A percentile compares a stretch with the other conserved stretches of the same genome.
These are phyloP conservation scores for Mycena albidolilacea DNA, from an alignment of 768 basidiomycete genomes.

Conservation along the genomic window DNA sequence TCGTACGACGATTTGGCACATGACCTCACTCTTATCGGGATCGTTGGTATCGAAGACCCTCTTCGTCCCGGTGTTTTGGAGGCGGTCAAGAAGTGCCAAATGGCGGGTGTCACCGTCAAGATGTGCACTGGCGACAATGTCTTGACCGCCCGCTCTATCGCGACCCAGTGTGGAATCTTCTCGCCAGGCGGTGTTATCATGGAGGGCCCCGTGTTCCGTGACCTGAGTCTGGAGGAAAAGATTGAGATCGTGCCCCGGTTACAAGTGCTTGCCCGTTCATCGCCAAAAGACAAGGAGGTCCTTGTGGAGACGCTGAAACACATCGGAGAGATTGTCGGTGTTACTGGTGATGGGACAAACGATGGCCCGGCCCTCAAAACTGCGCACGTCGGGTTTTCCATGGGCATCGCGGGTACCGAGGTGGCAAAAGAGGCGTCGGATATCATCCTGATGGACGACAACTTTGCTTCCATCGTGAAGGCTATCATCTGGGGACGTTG, in stretches of 20 bases:
- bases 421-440: slow-evolving; percentile 99
- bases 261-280: slow-evolving; percentile 97
- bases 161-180: slow-evolving; percentile 96
- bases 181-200: slow-evolving; percentile 95
- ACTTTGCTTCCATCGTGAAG: slow-evolving; percentile 95
- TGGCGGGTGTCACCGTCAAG: slow-evolving; percentile 93
- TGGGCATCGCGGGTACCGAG: slow-evolving; percentile 97
- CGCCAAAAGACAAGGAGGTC: slow-evolving; percentile 96
- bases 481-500: slow-evolving; percentile 99
- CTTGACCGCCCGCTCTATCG: slow-evolving; percentile 96
- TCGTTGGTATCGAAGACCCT: slow-evolving; percentile 97
- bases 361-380: slow-evolving; percentile 97
- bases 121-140: slow-evolving; percentile 99
- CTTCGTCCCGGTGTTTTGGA: slow-evolving; percentile 91
- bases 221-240: slow-evolving; percentile 78
- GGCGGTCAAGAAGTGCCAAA: slow-evolving; percentile 89
- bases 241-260: slow-evolving; percentile 90
- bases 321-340: slow-evolving; percentile 93
- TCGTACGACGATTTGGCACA: slow-evolving; percentile 77
- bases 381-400: slow-evolving; percentile 96
- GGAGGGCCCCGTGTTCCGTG: slow-evolving; percentile 96
- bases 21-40: slow-evolving; percentile 88
- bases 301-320: slow-evolving; percentile 90
- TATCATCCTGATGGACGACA: slow-evolving; percentile 98
- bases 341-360: slow-evolving; percentile 98